Evolutionary conservation across 345 rosid species (phyloP), one percentile per base, ranked within the genome.

Genomic region (Camelina hispida): DNA sequence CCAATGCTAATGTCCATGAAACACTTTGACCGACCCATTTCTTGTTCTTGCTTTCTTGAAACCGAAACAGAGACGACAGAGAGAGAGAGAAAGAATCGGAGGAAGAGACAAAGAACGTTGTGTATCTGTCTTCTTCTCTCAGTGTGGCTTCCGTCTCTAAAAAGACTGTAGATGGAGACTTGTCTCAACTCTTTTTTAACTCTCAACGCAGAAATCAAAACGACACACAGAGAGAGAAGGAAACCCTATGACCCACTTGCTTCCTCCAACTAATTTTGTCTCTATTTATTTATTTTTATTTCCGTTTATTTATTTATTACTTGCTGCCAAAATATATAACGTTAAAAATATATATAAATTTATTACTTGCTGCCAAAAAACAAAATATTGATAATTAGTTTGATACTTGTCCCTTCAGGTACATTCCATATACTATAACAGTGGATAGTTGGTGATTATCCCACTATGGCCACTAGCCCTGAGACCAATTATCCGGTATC

Each of bases 1-100:
- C 97, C 98, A 47, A 92, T 88, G 84, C 91, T 84, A 16, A 95
- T 83, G 84, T 95, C 97, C 83, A 95, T 75, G 81, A 72, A 95
- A 57, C 98, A 93, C 80, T 84, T 84, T 22, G 87, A 85, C 75
- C 84, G 84, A 68, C 66, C 84, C 98, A 91, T 87, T 72, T 70
- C 20, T 72, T 62, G 40, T 16, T 25, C 60, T 60, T 50, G 69
- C 62, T 74, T 46, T 25, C 12, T 52, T 23, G 4, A 63, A 47
- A 72, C 30, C 20, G 14, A 46, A 60, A 53, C 12, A 66, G 23
- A 74, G 66, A 73, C 44, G 12, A 3, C 12, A 15, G 42, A 38
- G 9, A 34, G 28, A 54, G 25, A 51, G 61, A 61, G 28, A 16
- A 4, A 35, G 61, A 50, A 62, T 12, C 6, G 6, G 65, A 18